Conservation (phyloP, 768 basidiomycete species). For the Sutorius australiensis region DNA sequence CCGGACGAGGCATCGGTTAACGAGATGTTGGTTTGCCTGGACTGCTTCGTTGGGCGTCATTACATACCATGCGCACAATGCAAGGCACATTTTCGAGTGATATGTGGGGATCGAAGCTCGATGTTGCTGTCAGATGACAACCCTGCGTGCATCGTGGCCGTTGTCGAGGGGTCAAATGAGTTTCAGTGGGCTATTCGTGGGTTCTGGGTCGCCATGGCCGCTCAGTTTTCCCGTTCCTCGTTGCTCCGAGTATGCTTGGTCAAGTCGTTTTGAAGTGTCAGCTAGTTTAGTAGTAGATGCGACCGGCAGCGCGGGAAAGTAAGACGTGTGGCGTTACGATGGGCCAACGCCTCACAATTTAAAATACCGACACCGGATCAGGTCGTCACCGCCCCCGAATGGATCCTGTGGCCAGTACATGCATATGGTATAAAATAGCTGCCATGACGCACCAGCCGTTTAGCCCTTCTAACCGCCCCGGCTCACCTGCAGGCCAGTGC, state of each 20-base stretch:
- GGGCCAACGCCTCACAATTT: background rate
- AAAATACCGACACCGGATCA: background rate
- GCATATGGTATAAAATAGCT: slow-evolving; percentile 20
- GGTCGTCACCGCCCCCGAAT: background rate
- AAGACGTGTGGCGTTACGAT: background rate
- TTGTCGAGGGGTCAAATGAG: background rate
- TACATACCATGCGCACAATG: background rate
- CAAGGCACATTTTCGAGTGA: background rate
- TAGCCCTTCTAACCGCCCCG: background rate
- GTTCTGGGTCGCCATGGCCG: background rate
- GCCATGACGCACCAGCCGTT: background rate
- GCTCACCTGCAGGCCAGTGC: background rate
- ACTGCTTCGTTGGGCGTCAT: too few relatives aligned
- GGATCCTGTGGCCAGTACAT: background rate
- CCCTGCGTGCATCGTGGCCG: slow-evolving; percentile 10
- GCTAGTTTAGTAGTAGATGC: slow-evolving; percentile 18
- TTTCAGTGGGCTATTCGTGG: background rate
- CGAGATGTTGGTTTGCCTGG: background rate
- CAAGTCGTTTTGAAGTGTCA: slow-evolving; percentile 2
- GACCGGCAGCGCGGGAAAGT: slow-evolving; percentile 2
- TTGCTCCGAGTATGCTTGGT: background rate
- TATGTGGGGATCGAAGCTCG: background rate
- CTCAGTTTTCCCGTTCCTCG: background rate
- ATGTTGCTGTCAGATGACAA: slow-evolving; percentile 1
- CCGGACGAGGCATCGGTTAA: background rate